Evolutionary conservation across 106 monocot species (phyloP).

Genomic region (Triglochin maritima): DNA sequence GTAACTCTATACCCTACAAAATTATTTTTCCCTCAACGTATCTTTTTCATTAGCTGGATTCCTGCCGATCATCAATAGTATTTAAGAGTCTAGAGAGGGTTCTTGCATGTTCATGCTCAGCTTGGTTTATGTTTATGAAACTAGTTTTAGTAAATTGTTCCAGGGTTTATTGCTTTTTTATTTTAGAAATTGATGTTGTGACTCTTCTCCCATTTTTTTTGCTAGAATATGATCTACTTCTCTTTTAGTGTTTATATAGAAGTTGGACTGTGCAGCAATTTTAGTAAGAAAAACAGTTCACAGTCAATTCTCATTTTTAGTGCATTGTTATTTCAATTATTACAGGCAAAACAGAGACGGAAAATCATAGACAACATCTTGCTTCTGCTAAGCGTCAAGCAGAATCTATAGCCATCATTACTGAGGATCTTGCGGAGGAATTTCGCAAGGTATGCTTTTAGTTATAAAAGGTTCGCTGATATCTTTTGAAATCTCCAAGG

Average conservation of each 20-base stretch:
- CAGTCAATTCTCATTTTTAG: not conserved
- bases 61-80: too few relatives aligned
- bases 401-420: conserved; percentile 71
- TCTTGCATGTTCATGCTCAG: too few relatives aligned
- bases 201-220: conserved; percentile 2
- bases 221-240: not conserved
- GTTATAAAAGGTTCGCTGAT: not conserved
- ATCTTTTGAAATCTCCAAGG: not conserved
- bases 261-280: not conserved
- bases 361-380: conserved; percentile 27
- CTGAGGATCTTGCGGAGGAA: conserved; percentile 56
- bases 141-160: too few relatives aligned
- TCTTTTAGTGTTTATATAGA: not conserved
- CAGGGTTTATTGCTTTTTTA: too few relatives aligned
- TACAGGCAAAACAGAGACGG: conserved; percentile 2
- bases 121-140: too few relatives aligned
- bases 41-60: too few relatives aligned
- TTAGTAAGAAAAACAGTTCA: not conserved
- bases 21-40: too few relatives aligned
- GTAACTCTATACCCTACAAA: too few relatives aligned
- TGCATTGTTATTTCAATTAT: not conserved
- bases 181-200: not conserved
- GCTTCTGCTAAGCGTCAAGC: conserved; percentile 58
- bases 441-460: conserved; percentile 45
- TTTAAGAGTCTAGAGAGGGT: too few relatives aligned